Evolutionary conservation across 345 rosid species (phyloP).

Genomic region (Euphorbia tirucalli): DNA sequence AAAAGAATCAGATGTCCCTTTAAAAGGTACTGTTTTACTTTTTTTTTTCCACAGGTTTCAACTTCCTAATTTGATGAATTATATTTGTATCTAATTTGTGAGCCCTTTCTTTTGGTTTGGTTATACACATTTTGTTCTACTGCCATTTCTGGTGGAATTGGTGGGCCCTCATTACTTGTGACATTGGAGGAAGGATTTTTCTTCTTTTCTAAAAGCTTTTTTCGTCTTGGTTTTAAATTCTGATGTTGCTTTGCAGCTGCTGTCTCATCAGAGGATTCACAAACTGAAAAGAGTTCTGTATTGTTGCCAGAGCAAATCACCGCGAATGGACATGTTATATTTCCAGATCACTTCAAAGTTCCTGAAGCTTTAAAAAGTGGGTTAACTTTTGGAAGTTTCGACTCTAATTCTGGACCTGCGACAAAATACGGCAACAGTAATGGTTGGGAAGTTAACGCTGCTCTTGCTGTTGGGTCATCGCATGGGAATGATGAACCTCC

Average conservation of each 20-base stretch:
- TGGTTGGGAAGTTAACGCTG: constrained; percentile 35
- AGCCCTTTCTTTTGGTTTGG: not conserved
- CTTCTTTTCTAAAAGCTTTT: not conserved
- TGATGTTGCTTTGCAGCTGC: constrained; percentile 24
- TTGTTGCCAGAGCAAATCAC: constrained; percentile 32
- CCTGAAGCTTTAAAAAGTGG: constrained; percentile 67
- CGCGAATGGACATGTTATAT: constrained; percentile 59
- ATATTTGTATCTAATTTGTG: not conserved
- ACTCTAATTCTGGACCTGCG: constrained; percentile 37
- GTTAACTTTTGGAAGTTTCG: constrained; percentile 87
- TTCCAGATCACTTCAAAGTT: constrained; percentile 73
- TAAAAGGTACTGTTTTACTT: constrained; percentile 37
- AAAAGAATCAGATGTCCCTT: constrained; percentile 24
- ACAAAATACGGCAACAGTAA: constrained; percentile 28
- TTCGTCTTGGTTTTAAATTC: not conserved
- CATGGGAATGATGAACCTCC: constrained; percentile 37
- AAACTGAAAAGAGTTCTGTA: constrained; percentile 33
- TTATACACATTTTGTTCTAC: not conserved
- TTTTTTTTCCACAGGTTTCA: not conserved
- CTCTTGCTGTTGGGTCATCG: constrained; percentile 35
- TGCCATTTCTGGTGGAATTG: not conserved
- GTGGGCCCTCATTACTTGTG: not conserved
- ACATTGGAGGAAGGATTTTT: not conserved
- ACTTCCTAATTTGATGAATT: not conserved
- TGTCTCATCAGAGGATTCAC: constrained; percentile 32